Evolutionary conservation across 163 green algal species (phyloP).

Genomic region (Coccomyxa subellipsoidea): DNA sequence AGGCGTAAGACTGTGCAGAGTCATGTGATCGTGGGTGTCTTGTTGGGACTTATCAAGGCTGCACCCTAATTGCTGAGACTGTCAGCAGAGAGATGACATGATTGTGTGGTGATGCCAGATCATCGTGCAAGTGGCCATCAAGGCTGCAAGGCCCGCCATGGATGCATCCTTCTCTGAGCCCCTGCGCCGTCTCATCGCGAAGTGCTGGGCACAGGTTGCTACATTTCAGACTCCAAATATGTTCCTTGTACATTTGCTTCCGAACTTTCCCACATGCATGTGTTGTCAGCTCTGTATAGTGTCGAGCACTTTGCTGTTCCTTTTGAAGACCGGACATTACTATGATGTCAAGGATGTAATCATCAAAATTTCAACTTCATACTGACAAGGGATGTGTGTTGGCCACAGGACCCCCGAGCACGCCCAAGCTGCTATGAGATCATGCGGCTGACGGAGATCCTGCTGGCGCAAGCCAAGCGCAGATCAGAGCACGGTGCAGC

Average conservation of each 20-base stretch:
- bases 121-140: conserved; percentile 69
- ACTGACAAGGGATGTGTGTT: neutral
- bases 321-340: neutral
- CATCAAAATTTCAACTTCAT: no score
- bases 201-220: conserved; percentile 13
- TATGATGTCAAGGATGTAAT: neutral
- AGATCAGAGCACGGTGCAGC: neutral
- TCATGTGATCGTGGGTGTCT: no score
- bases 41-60: no score
- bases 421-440: conserved; percentile 57
- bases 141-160: conserved; percentile 60
- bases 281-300: neutral
- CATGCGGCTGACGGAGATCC: conserved; percentile 45
- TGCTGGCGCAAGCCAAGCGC: conserved; percentile 26
- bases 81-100: no score
- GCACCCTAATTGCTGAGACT: no score
- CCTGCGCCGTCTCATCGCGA: conserved; percentile 35
- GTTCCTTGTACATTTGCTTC: neutral
- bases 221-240: neutral
- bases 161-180: conserved; percentile 51
- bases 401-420: conserved; percentile 43
- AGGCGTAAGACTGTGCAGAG: no score
- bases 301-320: neutral
- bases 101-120: conserved; percentile 37
- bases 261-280: neutral